Evolutionary conservation across 2,329 filamentous ascomycete genomes (phyloP).

Genomic region (Curvularia verruculosa): DNA sequence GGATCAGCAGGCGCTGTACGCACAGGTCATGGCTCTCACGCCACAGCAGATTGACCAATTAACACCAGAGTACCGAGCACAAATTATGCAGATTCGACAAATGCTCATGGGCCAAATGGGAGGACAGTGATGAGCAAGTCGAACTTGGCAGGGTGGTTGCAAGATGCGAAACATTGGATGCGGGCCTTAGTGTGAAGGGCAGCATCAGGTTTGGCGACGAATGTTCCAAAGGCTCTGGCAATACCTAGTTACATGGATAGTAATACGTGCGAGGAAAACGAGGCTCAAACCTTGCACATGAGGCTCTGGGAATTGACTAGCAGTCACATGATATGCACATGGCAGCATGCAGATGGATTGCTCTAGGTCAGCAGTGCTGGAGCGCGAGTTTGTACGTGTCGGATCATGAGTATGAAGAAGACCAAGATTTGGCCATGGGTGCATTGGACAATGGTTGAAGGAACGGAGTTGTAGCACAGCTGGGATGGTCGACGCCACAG

Average conservation of each 20-base stretch:
- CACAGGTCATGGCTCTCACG: conserved; percentile 80
- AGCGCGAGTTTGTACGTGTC: neutral
- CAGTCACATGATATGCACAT: neutral
- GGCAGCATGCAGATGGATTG: neutral
- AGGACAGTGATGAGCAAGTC: conserved; percentile 17
- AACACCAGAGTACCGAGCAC: conserved; percentile 73
- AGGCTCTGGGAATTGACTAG: neutral
- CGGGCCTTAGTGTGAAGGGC: neutral
- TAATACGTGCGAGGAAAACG: neutral
- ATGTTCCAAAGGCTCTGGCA: neutral
- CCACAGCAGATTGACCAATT: conserved; percentile 81
- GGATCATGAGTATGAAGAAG: neutral
- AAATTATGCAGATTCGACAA: conserved; percentile 79
- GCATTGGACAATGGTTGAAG: neutral
- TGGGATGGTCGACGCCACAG: conserved; percentile 1
- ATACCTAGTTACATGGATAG: neutral
- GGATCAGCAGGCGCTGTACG: conserved; percentile 72
- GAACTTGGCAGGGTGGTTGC: neutral
- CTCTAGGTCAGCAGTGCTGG: neutral
- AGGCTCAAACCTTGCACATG: conserved; percentile 7
- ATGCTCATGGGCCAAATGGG: conserved; percentile 54
- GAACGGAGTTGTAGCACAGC: neutral
- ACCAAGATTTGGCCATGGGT: conserved; percentile 3
- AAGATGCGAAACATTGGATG: neutral
- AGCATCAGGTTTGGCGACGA: neutral